phyloP scores from a whole-genome alignment of 805 yeast genomes.

The Lipomyces kockii region DNA sequence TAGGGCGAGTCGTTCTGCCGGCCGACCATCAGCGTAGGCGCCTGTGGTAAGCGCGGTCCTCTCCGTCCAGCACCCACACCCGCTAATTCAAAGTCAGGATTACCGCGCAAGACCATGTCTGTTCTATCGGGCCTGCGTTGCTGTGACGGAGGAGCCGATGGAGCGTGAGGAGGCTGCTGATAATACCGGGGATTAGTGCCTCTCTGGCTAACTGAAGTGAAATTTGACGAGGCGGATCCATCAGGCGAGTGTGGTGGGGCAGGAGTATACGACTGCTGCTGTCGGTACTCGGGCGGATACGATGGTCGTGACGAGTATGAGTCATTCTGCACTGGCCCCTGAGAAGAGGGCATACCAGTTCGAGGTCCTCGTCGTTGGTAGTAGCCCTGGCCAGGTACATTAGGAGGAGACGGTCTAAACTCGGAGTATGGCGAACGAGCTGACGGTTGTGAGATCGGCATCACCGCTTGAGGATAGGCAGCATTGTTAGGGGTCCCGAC shows the following conservation, averaged over 20 bases:
- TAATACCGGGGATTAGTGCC: slow-evolving; percentile 41
- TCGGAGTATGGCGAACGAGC: slow-evolving; percentile 21
- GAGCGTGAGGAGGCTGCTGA: slow-evolving; percentile 14
- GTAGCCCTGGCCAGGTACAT: not conserved
- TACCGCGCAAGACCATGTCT: slow-evolving; percentile 52
- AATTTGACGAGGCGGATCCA: slow-evolving; percentile 43
- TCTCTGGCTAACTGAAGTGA: slow-evolving; percentile 43
- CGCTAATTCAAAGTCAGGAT: slow-evolving; percentile 54
- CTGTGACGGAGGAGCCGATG: slow-evolving; percentile 2
- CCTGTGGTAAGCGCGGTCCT: slow-evolving; percentile 16
- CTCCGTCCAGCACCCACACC: slow-evolving; percentile 23
- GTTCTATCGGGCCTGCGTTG: slow-evolving; percentile 35
- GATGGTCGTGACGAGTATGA: slow-evolving; percentile 19
- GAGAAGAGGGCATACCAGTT: slow-evolving; percentile 7
- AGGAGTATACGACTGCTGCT: slow-evolving; percentile 5
- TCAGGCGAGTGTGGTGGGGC: slow-evolving; percentile 43
- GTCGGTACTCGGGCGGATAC: slow-evolving; percentile 18
- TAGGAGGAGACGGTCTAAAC: slow-evolving; percentile 18
- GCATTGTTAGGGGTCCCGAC: not conserved
- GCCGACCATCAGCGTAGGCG: slow-evolving; percentile 21
- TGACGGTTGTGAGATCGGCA: slow-evolving; percentile 14
- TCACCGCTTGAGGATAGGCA: slow-evolving; percentile 13
- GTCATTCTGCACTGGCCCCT: not conserved
- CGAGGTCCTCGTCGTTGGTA: slow-evolving; percentile 16
- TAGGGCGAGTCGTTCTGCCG: slow-evolving; percentile 28